Base-by-base conservation (phyloP, 1,284 basidiomycete species). In the Ustilago xerochloae region DNA sequence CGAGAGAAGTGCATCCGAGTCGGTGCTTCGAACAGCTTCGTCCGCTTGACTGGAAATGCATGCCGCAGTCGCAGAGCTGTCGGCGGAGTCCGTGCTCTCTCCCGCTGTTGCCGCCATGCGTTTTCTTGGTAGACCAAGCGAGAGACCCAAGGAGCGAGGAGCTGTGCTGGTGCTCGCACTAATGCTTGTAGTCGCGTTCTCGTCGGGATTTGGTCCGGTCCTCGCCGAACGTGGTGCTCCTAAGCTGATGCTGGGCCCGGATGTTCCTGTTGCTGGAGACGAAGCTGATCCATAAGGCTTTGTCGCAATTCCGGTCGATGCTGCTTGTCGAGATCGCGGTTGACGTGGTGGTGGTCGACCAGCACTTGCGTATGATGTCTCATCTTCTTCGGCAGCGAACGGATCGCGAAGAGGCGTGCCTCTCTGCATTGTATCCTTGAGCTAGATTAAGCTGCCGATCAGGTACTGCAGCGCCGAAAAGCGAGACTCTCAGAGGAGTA, bases 1-100 rank as follows among this genome's bases (percentile, higher is more conserved):
- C 9, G 94, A 91, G 2, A 89, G 85, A 0, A 91, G 88, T 0
- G 92, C 92, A 80, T 93, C 91, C 35, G 87, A 86, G 83, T 93
- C 91, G 0, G 91, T 93, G 22, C 87, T 87, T 30, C 91, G 88
- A 32, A 92, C 87, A 3, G 91, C 89, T 32, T 87, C 87, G 81
- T 92, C 91, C 1, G 85, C 71, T 49, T 73, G 64, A 24, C 8
- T 45, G 13, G 22, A 29, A 41, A n/a, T 35, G 4, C 49, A 33
- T 3, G 39, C 9, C 20, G 20, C 28, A 43, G 13, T 43, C 13
- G 22, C 24, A 20, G 22, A 5, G 35, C 20, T 9, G 46, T 33
- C 22, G 33, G 5, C n/a, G 26, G 15, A 24, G 12, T 20, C 2
- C 28, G 36, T 26, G 28, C 22, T 16, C 1, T 46, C 51, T 7